Conservation (phyloP, 2,329 filamentous ascomycete genomes). For the Fonsecaea pedrosoi region DNA sequence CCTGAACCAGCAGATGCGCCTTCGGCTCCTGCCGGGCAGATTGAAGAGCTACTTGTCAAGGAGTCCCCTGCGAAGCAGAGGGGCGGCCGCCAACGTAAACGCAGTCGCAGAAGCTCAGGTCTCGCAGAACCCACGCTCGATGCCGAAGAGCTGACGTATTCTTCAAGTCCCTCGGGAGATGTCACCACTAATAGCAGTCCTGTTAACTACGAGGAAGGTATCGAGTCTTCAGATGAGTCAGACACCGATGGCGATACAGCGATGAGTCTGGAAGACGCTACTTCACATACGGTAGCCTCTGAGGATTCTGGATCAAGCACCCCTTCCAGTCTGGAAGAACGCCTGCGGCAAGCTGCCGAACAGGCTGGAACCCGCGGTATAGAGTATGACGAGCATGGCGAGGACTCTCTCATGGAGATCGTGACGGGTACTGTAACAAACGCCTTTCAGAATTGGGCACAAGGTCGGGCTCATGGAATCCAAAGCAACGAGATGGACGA, state of each 20-base stretch:
- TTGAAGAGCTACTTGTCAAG: conserved; percentile 62
- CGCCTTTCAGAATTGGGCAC: conserved; percentile 57
- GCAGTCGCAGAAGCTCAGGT: conserved; percentile 68
- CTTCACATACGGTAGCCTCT: conserved; percentile 70
- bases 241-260: conserved; percentile 76
- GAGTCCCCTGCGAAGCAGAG: conserved; percentile 71
- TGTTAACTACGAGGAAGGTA: conserved; percentile 56
- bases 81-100: conserved; percentile 62
- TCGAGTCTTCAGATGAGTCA: conserved; percentile 57
- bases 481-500: conserved; percentile 49
- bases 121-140: conserved; percentile 54
- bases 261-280: conserved; percentile 82
- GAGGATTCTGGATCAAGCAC: conserved; percentile 64
- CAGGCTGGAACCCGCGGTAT: conserved; percentile 76
- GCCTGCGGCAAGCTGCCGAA: conserved; percentile 74
- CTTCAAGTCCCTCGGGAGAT: conserved; percentile 69
- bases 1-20: conserved; percentile 56
- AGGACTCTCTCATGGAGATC: conserved; percentile 81
- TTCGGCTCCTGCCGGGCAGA: conserved; percentile 67
- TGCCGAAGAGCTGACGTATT: conserved; percentile 64
- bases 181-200: conserved; percentile 48
- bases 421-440: conserved; percentile 65
- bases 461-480: conserved; percentile 41
- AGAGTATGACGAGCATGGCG: conserved; percentile 65
- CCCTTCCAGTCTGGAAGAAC: conserved; percentile 78